A percentile compares a stretch with the other conserved stretches of the same genome.
Conservation (phyloP, 2,329 filamentous ascomycete species). For the Pestalotiopsis sp. region DNA sequence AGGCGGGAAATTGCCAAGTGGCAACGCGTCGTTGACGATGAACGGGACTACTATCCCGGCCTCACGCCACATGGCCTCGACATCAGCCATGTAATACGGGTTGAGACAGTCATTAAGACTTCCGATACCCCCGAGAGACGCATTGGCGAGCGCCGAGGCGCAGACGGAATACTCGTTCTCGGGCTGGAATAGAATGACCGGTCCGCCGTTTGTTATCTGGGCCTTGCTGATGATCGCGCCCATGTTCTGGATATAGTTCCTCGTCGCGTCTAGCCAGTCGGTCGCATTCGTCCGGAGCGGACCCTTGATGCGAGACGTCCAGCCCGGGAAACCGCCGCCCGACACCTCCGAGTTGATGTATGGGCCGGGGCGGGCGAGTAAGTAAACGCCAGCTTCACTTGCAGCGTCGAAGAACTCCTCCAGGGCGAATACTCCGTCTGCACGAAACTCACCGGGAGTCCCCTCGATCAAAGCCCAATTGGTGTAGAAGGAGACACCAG, state of each 20-base stretch:
- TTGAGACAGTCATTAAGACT: conserved; percentile 48
- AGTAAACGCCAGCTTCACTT: conserved; percentile 70
- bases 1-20: conserved; percentile 64
- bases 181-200: conserved; percentile 75
- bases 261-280: conserved; percentile 65
- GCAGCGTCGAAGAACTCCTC: conserved; percentile 78
- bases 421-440: conserved; percentile 71
- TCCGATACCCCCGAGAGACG: not conserved
- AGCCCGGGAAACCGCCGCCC: conserved; percentile 79
- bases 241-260: conserved; percentile 61
- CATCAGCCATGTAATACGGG: conserved; percentile 67
- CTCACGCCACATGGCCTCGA: conserved; percentile 67
- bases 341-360: conserved; percentile 79
- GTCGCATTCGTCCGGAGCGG: conserved; percentile 63
- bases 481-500: conserved; percentile 75
- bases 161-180: conserved; percentile 76
- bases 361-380: conserved; percentile 70
- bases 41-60: conserved; percentile 73
- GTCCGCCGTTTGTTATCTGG: conserved; percentile 81
- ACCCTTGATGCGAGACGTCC: conserved; percentile 70
- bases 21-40: conserved; percentile 71
- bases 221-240: conserved; percentile 68
- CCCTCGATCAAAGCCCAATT: conserved; percentile 79
- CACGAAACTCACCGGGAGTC: conserved; percentile 67
- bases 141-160: conserved; percentile 39